A percentile compares a stretch with the other conserved stretches of the same genome.
phyloP scores from a whole-genome alignment of 2,329 filamentous ascomycete genomes.

The Xylariaceae sp. region DNA sequence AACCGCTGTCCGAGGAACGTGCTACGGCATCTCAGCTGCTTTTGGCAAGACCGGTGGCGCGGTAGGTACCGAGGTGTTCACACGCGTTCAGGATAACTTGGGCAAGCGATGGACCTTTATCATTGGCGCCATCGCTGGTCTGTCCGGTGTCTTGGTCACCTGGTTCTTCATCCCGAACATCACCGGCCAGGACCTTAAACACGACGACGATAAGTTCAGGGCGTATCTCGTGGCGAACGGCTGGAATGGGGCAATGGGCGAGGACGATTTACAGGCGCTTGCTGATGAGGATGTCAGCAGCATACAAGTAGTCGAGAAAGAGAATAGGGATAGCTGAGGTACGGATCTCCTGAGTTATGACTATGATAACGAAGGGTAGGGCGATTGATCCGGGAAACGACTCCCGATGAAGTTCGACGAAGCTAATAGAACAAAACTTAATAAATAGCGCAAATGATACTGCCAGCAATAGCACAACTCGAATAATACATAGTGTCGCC shows the following conservation, averaged over 20 bases:
- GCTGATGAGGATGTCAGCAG: neutral
- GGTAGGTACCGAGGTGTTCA: constrained; percentile 14
- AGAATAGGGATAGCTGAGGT: neutral
- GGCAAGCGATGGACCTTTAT: constrained; percentile 18
- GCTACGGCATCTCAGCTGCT: constrained; percentile 16
- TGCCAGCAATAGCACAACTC: too few species aligned
- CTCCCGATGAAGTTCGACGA: too few species aligned
- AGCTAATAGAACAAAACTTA: too few species aligned
- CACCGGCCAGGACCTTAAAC: constrained; percentile 10
- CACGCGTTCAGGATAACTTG: constrained; percentile 11
- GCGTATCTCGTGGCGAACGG: constrained; percentile 13
- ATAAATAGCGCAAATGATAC: too few species aligned
- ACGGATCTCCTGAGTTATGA: neutral
- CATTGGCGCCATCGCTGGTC: constrained; percentile 11
- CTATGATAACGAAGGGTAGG: neutral
- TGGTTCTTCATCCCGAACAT: constrained; percentile 15
- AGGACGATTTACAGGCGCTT: constrained; percentile 3
- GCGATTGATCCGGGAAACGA: neutral
- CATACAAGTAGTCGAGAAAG: neutral
- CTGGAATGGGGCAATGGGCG: constrained; percentile 12
- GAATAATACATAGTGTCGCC: too few species aligned
- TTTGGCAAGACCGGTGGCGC: constrained; percentile 11
- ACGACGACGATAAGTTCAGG: constrained; percentile 12
- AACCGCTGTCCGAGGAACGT: constrained; percentile 12
- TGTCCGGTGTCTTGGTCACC: constrained; percentile 10